phyloP scores from a whole-genome alignment of 139 green algal genomes.

The Parachlorella kessleri region DNA sequence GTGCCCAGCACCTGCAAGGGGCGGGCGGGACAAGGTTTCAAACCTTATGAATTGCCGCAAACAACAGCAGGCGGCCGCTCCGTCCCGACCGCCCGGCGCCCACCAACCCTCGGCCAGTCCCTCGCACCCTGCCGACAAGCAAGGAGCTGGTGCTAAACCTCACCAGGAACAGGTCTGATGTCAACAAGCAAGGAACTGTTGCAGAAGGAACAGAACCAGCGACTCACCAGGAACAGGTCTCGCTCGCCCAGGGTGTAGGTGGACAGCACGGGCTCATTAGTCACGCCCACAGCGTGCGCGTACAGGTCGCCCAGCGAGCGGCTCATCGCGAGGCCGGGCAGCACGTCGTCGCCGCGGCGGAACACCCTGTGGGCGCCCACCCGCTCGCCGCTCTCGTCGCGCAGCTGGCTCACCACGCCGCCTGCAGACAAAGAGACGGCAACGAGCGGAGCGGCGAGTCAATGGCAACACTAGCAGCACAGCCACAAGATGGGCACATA shows the following conservation, averaged over 20 bases:
- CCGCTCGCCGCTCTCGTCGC: constrained; percentile 15
- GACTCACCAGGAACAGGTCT: constrained; percentile 65
- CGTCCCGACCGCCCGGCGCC: no score
- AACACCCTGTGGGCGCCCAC: constrained; percentile 35
- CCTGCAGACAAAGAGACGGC: no score
- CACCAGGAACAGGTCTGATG: no score
- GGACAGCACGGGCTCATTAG: constrained; percentile 17
- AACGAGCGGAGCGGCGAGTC: neutral
- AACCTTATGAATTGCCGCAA: no score
- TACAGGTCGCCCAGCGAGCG: constrained; percentile 57
- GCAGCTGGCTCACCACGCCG: constrained; percentile 30
- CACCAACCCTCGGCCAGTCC: no score
- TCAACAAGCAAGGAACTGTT: no score
- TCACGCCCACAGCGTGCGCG: constrained; percentile 33
- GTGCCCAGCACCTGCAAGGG: constrained; percentile 53
- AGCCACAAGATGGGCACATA: no score
- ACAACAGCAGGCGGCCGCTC: no score
- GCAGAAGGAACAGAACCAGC: no score
- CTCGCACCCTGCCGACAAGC: no score
- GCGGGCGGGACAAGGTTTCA: neutral
- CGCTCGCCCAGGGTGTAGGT: constrained; percentile 17
- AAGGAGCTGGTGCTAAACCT: no score
- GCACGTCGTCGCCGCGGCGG: constrained; percentile 12
- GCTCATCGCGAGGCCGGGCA: constrained; percentile 48
- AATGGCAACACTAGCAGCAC: no score